Evolutionary conservation across 1,139 yeast species (phyloP).

Genomic region (Blastobotrys aristatus): DNA sequence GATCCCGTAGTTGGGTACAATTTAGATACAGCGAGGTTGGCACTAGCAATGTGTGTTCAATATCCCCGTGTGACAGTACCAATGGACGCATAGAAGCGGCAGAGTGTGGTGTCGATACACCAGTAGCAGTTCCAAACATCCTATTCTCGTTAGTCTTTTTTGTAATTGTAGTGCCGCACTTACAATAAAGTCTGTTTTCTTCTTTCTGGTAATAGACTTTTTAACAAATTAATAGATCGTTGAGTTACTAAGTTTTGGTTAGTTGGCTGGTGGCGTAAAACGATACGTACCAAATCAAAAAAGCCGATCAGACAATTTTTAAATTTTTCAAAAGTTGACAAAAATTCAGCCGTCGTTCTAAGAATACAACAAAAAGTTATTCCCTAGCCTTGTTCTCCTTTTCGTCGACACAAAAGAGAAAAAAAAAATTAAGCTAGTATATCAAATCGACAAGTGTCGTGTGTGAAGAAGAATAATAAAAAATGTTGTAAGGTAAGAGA

Average conservation of each 20-base stretch:
- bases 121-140: conserved; percentile 32
- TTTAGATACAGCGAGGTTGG: conserved; percentile 76
- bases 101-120: conserved; percentile 41
- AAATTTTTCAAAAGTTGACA: too few relatives aligned
- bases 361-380: too few relatives aligned
- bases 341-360: too few relatives aligned
- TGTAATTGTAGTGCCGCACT: background rate
- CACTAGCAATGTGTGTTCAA: conserved; percentile 83
- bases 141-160: background rate
- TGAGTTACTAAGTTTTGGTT: too few relatives aligned
- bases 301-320: too few relatives aligned
- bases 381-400: too few relatives aligned
- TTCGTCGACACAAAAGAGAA: background rate
- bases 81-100: conserved; percentile 65
- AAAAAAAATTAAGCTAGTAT: background rate
- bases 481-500: background rate
- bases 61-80: conserved; percentile 74
- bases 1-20: conserved; percentile 84
- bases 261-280: too few relatives aligned
- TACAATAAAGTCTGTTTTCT: background rate
- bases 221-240: background rate
- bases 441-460: background rate
- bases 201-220: background rate
- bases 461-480: conserved; percentile 1
- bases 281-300: too few relatives aligned